Base-by-base conservation (phyloP, 306 rosid genomes). In the Rubus idaeus region DNA sequence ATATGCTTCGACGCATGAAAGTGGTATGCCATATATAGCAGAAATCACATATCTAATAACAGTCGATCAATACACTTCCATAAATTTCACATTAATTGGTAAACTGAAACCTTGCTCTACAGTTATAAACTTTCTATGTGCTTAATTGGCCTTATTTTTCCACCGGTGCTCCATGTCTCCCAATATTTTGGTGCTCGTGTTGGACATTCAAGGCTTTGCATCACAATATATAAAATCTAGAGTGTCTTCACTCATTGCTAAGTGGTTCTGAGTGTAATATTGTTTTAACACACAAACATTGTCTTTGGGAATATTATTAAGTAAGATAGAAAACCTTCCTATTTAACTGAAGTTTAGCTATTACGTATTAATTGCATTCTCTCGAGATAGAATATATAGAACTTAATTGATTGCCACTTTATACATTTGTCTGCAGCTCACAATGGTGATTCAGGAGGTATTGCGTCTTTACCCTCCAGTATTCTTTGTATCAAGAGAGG, bases 381-480 rank as follows among this genome's bases (percentile, higher is more conserved):
- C 61, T 58, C 14, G 10, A 21, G n/a, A 9, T n/a, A 44, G 21
- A 18, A 45, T n/a, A n/a, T n/a, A n/a, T 67, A 26, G 8, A 1
- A 30, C 35, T 30, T 30, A 40, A 18, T 17, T 37, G 9, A 39
- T 41, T 3, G 8, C 51, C 30, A 44, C 17, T 20, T 73, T 74
- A 8, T 3, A 10, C 47, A 10, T 8, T 52, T 56, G 9, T 69
- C 3, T 58, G 70, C 90, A 91, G 91, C 78, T 91, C 45, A 87
- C 78, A 37, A 89, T 93, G 93, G 95, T 93, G 81, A 85, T 93
- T 75, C 91, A 91, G 75, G 96, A 93, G 85, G 87, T 94, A 0
- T 2, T 88, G 68, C 80, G 91, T 71, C 86, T 93, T 44, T 91
- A 86, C 76, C 80, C 95, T 9, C 91, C 95, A 4, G 77, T 80